Base-by-base conservation (phyloP, 148 eudicot species). In the Diospyros kaki region DNA sequence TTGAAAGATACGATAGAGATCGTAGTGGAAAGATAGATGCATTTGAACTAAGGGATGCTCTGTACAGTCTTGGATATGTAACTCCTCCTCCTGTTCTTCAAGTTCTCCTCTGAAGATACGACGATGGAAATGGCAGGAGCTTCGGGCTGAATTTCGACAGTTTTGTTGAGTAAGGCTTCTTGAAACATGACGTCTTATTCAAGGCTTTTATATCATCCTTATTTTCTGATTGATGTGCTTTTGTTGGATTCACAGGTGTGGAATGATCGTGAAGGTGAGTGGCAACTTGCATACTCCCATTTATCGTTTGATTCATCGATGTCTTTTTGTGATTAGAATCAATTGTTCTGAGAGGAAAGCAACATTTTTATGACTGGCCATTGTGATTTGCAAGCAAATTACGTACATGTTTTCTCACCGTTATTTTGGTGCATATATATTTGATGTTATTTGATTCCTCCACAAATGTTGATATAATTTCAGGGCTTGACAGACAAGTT, bases 401-500 rank as follows among this genome's bases (percentile, higher is more conserved):
- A 48, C 51, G 8, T 7, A 7, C 8, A 48, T 48, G 4, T 48
- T 4, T 48, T 48, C 51, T 7, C 8, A 4, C 8, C 4, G 51
- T 7, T 48, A 7, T 7, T 7, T 48, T 28, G 28, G 28, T 28
- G 12, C 42, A 3, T 28, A 13, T 13, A 38, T 9, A n/a, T 50
- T 42, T 56, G 42, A 39, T 58, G 8, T 0, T 8, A 5, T 63
- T 2, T 69, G n/a, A 50, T 41, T 40, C 18, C 2, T 69, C 51
- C 60, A 18, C 52, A 2, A 63, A 15, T 63, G 58, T 4, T 50
- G 8, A 45, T 66, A 48, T n/a, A 6, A 44, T 68, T 75, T 8
- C 88, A 91, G 97, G 97, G 97, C 43, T 81, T 91, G 88, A 85
- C 97, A 2, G 97, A 91, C 64, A 89, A 89, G 58, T 91, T 91